phyloP scores from a whole-genome alignment of 2,329 filamentous ascomycete genomes.

The Orbilia ellipsospora region DNA sequence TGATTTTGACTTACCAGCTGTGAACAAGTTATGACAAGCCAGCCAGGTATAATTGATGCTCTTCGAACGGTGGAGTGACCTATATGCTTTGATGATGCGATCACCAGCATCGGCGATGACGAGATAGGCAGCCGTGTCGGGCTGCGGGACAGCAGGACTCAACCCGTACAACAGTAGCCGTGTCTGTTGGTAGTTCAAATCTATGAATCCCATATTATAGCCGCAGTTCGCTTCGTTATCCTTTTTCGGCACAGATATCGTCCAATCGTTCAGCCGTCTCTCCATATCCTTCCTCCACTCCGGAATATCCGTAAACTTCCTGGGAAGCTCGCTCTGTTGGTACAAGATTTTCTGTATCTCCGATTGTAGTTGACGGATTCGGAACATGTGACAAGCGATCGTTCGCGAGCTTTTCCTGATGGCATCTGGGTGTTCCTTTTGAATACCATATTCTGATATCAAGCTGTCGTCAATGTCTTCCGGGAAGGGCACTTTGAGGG shows the following conservation, averaged over 20 bases:
- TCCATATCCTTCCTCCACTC: slow-evolving; percentile 92
- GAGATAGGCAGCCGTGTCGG: slow-evolving; percentile 56
- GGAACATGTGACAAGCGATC: slow-evolving; percentile 91
- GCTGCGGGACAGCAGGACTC: slow-evolving; percentile 57
- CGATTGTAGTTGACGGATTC: slow-evolving; percentile 85
- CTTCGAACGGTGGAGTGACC: slow-evolving; percentile 64
- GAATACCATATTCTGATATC: slow-evolving; percentile 82
- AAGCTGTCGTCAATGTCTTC: slow-evolving; percentile 86
- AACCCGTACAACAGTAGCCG: slow-evolving; percentile 58
- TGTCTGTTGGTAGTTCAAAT: slow-evolving; percentile 59
- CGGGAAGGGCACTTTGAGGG: slow-evolving; percentile 93
- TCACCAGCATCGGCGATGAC: slow-evolving; percentile 58
- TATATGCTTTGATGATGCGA: slow-evolving; percentile 63
- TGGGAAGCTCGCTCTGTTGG: slow-evolving; percentile 83
- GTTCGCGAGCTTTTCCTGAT: slow-evolving; percentile 77
- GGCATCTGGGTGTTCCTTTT: slow-evolving; percentile 67
- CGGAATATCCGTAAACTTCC: slow-evolving; percentile 84
- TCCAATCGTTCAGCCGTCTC: slow-evolving; percentile 84
- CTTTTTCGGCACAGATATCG: slow-evolving; percentile 65
- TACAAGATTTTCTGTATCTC: slow-evolving; percentile 94
- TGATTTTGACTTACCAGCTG: slow-evolving; percentile 62
- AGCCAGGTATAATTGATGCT: slow-evolving; percentile 67
- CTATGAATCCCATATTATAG: slow-evolving; percentile 58
- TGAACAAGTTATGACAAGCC: slow-evolving; percentile 66
- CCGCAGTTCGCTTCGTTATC: slow-evolving; percentile 56